These are phyloP conservation scores for Neonectria magnoliae DNA, from an alignment of 2,329 filamentous ascomycete species.

Conservation along the genomic window DNA sequence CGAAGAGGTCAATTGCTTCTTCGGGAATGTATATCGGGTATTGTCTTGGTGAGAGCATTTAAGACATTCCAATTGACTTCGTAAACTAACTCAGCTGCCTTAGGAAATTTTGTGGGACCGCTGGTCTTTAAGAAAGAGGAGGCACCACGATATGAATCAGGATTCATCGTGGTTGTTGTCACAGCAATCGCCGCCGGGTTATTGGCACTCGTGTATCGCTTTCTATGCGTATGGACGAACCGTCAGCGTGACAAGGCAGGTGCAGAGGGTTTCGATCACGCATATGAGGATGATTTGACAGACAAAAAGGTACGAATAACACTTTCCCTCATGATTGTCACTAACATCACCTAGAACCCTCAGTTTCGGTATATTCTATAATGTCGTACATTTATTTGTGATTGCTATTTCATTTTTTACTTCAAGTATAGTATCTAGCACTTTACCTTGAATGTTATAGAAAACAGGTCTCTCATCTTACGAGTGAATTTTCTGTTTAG, in stretches of 20 bases:
- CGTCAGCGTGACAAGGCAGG: slow-evolving; percentile 53
- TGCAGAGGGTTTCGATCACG: slow-evolving; percentile 61
- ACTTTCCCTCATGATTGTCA: neutral
- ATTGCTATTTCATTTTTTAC: too few species aligned
- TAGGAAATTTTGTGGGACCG: slow-evolving; percentile 56
- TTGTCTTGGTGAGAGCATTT: slow-evolving; percentile 51
- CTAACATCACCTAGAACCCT: neutral
- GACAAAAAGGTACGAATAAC: slow-evolving; percentile 46
- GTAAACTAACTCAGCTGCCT: neutral
- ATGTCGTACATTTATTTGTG: too few species aligned
- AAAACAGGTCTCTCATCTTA: too few species aligned
- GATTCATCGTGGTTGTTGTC: slow-evolving; percentile 52
- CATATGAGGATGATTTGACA: slow-evolving; percentile 63
- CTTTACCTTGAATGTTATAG: too few species aligned
- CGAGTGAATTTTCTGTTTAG: too few species aligned
- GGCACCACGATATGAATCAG: slow-evolving; percentile 51
- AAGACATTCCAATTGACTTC: too few species aligned
- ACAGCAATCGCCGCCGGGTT: slow-evolving; percentile 43
- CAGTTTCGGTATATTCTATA: neutral
- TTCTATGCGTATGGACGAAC: slow-evolving; percentile 57
- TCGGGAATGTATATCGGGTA: slow-evolving; percentile 62
- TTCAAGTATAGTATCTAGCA: too few species aligned
- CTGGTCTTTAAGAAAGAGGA: slow-evolving; percentile 53
- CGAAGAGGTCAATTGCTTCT: slow-evolving; percentile 58
- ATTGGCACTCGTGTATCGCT: slow-evolving; percentile 55